A percentile compares a stretch with the other conserved stretches of the same genome.
Conservation (phyloP, 495 filamentous ascomycete genomes). For the Talaromyces ruber region DNA sequence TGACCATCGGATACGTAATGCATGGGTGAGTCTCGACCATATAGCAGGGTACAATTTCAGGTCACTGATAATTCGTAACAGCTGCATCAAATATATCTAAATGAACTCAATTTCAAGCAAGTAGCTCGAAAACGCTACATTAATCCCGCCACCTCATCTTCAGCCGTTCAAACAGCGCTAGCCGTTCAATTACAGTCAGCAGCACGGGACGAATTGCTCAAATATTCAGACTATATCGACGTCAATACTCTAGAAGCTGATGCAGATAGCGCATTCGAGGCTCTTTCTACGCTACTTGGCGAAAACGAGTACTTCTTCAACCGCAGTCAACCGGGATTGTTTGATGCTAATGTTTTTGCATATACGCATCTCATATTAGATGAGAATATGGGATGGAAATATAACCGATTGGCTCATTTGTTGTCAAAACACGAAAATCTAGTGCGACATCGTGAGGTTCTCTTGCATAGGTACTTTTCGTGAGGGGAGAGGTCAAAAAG, state of each 20-base stretch:
- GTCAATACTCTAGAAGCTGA: slow-evolving; percentile 55
- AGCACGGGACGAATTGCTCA: slow-evolving; percentile 63
- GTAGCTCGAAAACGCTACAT: slow-evolving; percentile 67
- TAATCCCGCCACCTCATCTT: slow-evolving; percentile 48
- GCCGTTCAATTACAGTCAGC: slow-evolving; percentile 59
- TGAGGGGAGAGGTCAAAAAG: background rate
- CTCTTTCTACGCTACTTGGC: slow-evolving; percentile 62
- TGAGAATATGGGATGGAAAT: slow-evolving; percentile 48
- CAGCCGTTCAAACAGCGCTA: slow-evolving; percentile 52
- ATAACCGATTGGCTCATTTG: slow-evolving; percentile 29
- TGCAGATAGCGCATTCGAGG: slow-evolving; percentile 63
- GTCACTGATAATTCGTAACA: slow-evolving; percentile 18
- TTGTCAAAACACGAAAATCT: slow-evolving; percentile 39
- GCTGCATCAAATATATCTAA: slow-evolving; percentile 75
- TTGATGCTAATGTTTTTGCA: slow-evolving; percentile 84
- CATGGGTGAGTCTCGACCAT: slow-evolving; percentile 57
- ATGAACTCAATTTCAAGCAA: slow-evolving; percentile 49
- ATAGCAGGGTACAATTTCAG: background rate
- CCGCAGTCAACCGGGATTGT: slow-evolving; percentile 52
- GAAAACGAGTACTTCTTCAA: slow-evolving; percentile 61
- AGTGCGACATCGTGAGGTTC: slow-evolving; percentile 44
- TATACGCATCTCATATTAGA: slow-evolving; percentile 80
- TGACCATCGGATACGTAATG: slow-evolving; percentile 73
- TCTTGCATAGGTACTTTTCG: slow-evolving; percentile 27
- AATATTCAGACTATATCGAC: slow-evolving; percentile 53